phyloP scores from a whole-genome alignment of 1,284 basidiomycete genomes.

The Phellopilus nigrolimitatus region DNA sequence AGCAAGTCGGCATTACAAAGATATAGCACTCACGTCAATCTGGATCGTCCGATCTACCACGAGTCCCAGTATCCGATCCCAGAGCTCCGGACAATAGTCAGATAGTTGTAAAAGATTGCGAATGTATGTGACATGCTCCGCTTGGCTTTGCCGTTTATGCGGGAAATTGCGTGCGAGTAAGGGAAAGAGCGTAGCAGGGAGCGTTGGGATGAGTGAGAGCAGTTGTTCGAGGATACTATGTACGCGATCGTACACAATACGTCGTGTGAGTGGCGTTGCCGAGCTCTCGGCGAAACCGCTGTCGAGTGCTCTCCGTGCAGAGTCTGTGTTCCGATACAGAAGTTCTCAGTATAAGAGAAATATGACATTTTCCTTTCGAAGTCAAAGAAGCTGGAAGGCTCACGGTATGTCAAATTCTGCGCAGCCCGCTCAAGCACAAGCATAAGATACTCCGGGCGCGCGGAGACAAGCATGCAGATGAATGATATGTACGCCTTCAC shows the following conservation, averaged over 20 bases:
- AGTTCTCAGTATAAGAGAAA: slow-evolving; percentile 10
- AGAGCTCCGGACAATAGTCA: slow-evolving; percentile 86
- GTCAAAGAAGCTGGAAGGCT: slow-evolving; percentile 35
- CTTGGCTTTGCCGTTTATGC: slow-evolving; percentile 84
- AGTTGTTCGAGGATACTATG: slow-evolving; percentile 85
- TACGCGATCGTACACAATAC: slow-evolving; percentile 81
- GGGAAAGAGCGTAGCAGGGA: slow-evolving; percentile 82
- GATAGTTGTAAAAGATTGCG: slow-evolving; percentile 85
- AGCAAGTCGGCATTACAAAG: slow-evolving; percentile 3
- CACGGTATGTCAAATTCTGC: slow-evolving; percentile 86
- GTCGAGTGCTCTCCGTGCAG: slow-evolving; percentile 58
- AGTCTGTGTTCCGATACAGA: slow-evolving; percentile 43
- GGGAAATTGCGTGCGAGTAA: slow-evolving; percentile 85
- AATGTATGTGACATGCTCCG: slow-evolving; percentile 86
- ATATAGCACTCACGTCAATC: slow-evolving; percentile 72
- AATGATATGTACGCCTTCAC: slow-evolving; percentile 86
- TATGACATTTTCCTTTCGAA: too few relatives aligned
- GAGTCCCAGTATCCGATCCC: slow-evolving; percentile 78
- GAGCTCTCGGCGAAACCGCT: slow-evolving; percentile 57
- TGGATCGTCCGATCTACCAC: slow-evolving; percentile 91
- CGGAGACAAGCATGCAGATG: slow-evolving; percentile 88
- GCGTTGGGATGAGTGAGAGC: slow-evolving; percentile 84
- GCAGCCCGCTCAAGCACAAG: slow-evolving; percentile 79
- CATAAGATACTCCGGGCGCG: slow-evolving; percentile 89
- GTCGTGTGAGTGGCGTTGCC: slow-evolving; percentile 67